These are phyloP conservation scores for Diplosphaera chodatii DNA, from an alignment of 139 green algal species.

Conservation along the genomic window DNA sequence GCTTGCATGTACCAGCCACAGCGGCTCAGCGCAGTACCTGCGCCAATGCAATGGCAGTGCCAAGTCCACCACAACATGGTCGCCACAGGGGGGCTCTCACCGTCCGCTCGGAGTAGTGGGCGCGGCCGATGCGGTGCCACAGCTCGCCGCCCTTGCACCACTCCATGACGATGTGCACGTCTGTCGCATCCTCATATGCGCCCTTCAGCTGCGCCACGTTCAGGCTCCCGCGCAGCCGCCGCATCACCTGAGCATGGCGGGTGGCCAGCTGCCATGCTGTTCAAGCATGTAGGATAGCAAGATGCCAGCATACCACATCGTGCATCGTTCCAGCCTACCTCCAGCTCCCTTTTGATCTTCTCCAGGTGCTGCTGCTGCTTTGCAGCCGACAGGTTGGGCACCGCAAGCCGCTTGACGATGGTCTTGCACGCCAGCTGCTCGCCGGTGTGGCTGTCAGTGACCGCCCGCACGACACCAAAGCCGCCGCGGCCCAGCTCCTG, in stretches of 20 bases:
- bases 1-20: too few relatives aligned
- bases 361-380: constrained; percentile 70
- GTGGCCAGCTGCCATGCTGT: too few relatives aligned
- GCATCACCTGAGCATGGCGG: constrained; percentile 35
- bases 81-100: too few relatives aligned
- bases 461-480: constrained; percentile 65
- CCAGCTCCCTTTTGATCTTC: constrained; percentile 65
- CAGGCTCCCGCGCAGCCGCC: constrained; percentile 63
- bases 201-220: constrained; percentile 74
- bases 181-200: constrained; percentile 67
- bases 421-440: constrained; percentile 74
- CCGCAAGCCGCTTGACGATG: constrained; percentile 62
- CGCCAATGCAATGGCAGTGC: too few relatives aligned
- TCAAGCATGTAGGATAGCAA: too few relatives aligned
- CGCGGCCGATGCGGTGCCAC: constrained; percentile 51
- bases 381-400: constrained; percentile 47
- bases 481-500: constrained; percentile 64
- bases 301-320: too few relatives aligned
- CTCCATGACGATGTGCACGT: constrained; percentile 87
- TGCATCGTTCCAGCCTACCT: too few relatives aligned
- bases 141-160: constrained; percentile 78
- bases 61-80: too few relatives aligned
- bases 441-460: constrained; percentile 41
- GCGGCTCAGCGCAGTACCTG: too few relatives aligned
- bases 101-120: constrained; percentile 72